phyloP scores from a whole-genome alignment of 108 stramenopile species.

The Thalassiosira profunda region DNA sequence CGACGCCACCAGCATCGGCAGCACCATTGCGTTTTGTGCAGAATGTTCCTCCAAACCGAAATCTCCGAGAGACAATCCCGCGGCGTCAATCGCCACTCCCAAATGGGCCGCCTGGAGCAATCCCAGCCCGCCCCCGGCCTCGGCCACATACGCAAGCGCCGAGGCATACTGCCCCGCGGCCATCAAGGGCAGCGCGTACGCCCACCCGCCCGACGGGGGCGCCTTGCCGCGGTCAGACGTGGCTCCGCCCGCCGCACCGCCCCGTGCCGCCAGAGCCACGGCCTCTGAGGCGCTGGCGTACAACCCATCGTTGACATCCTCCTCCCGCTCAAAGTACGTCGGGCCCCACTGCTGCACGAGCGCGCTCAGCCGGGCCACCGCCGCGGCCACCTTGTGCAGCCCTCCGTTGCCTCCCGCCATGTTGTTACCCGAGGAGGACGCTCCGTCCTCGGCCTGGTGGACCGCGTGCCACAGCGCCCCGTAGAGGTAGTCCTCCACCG shows the following conservation, averaged over 20 bases:
- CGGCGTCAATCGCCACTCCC: slow-evolving; percentile 51
- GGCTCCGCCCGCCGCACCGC: slow-evolving; percentile 3
- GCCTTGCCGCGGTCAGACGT: neutral
- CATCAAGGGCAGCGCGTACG: slow-evolving; percentile 73
- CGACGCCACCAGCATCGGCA: slow-evolving; percentile 40
- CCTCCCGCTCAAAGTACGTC: slow-evolving; percentile 67
- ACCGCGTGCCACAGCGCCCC: slow-evolving; percentile 67
- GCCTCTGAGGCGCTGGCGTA: slow-evolving; percentile 19
- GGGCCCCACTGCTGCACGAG: slow-evolving; percentile 75
- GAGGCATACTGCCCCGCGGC: slow-evolving; percentile 77
- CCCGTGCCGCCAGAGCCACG: no score
- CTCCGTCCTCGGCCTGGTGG: slow-evolving; percentile 40
- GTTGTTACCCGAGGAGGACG: slow-evolving; percentile 14
- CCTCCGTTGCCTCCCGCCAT: slow-evolving; percentile 7
- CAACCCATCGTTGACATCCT: slow-evolving; percentile 25
- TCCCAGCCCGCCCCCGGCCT: slow-evolving; percentile 66
- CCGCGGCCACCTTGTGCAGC: slow-evolving; percentile 18
- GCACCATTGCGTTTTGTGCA: neutral
- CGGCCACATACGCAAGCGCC: slow-evolving; percentile 67
- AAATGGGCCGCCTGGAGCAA: slow-evolving; percentile 79
- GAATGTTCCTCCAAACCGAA: no score
- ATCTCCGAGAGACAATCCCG: slow-evolving; percentile 30
- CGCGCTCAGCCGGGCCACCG: slow-evolving; percentile 56
- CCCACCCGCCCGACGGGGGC: slow-evolving; percentile 69
- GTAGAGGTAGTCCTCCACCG: slow-evolving; percentile 86